Percentiles rank a stretch among this genome's conserved stretches.
Evolutionary conservation across 768 basidiomycete species (phyloP).

Genomic region (Boletus rubescentipes): DNA sequence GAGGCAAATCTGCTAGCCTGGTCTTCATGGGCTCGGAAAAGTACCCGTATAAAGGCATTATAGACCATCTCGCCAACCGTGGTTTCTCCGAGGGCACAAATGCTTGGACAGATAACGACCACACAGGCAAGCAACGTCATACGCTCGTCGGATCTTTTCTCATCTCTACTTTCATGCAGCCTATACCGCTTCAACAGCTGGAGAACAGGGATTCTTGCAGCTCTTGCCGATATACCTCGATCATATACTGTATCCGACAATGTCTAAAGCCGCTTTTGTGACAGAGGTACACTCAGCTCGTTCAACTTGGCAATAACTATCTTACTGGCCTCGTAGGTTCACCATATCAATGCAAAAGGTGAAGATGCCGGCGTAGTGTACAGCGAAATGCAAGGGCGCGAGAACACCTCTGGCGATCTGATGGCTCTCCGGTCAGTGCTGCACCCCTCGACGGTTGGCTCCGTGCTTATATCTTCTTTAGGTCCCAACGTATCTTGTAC

Average conservation of each 20-base stretch:
- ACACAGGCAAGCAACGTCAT: slow-evolving; percentile 48
- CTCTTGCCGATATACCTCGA: slow-evolving; percentile 89
- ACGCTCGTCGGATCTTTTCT: background rate
- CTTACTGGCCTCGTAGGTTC: slow-evolving; percentile 59
- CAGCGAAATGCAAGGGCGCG: slow-evolving; percentile 94
- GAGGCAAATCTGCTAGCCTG: slow-evolving; percentile 45
- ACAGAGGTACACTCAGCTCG: slow-evolving; percentile 47
- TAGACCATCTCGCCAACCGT: slow-evolving; percentile 93
- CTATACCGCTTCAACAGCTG: slow-evolving; percentile 95
- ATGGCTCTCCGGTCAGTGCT: slow-evolving; percentile 76
- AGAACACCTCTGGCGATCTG: slow-evolving; percentile 89
- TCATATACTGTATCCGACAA: slow-evolving; percentile 94
- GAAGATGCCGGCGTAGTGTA: slow-evolving; percentile 96
- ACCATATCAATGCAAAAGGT: slow-evolving; percentile 89
- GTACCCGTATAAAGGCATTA: slow-evolving; percentile 94
- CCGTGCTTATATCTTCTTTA: slow-evolving; percentile 30
- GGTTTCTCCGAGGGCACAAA: slow-evolving; percentile 91
- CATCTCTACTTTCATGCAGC: slow-evolving; percentile 36
- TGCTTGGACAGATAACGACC: slow-evolving; percentile 96
- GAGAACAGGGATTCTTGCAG: slow-evolving; percentile 87
- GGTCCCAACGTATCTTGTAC: slow-evolving; percentile 78
- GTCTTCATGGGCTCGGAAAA: slow-evolving; percentile 95
- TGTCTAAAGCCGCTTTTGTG: slow-evolving; percentile 81
- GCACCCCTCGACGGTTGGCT: background rate
- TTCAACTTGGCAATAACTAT: background rate